Base-by-base conservation (phyloP, 345 rosid genomes). In the Salix arbutifolia region DNA sequence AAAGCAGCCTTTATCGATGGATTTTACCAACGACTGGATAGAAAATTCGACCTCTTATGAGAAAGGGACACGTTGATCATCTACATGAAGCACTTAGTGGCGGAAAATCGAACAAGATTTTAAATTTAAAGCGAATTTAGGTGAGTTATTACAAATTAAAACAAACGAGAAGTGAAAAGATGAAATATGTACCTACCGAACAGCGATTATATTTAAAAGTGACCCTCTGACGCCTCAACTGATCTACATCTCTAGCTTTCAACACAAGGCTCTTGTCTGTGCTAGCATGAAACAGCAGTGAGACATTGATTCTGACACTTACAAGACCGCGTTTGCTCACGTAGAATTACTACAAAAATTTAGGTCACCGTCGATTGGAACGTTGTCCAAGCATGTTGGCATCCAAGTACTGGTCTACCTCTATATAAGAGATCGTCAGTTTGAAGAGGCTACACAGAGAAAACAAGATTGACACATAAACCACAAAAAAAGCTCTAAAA, bases 231-330 rank as follows among this genome's bases (percentile, higher is more conserved):
- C 13, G 4, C 14, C 46, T 42, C 12, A 58, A n/a, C 64, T 58
- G 64, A 25, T 58, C 37, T 1, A 9, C 14, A 62, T 53, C 23
- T 42, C 56, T 14, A 35, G 44, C 18, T 62, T 70, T 31, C 60
- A 48, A 13, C 0, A 65, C 31, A 26, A 66, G 46, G 61, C 58
- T 72, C 65, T 40, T 69, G 71, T 69, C 74, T 81, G 16, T 17
- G 74, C 72, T 30, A 46, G 78, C 75, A 42, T 67, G 26, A 73
- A 87, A 83, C 87, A 83, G 67, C 48, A 53, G 70, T 8, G 78
- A 81, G 84, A 84, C 89, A 86, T 40, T 77, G 90, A 88, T 64
- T 77, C 44, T n/a, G 88, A 88, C 87, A 65, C 72, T 66, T 71
- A 70, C 67, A 48, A 77, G 73, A 38, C 82, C 70, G 53, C 62